Evolutionary conservation across 1,284 basidiomycete species (phyloP).

Genomic region (Moesziomyces aphidis): DNA sequence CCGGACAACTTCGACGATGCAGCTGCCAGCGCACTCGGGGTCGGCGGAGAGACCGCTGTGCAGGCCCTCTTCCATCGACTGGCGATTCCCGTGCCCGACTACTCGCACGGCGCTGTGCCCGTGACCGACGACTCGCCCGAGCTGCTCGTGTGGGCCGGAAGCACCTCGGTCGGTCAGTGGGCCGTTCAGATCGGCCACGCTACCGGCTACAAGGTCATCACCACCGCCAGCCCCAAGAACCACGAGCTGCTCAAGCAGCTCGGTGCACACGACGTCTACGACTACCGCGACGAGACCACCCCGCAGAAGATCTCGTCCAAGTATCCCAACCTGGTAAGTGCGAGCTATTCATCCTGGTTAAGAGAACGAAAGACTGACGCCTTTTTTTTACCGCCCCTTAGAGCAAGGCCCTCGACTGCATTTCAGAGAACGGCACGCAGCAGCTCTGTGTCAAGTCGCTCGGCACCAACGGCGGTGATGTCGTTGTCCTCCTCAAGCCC

Average conservation of each 20-base stretch:
- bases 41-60: conserved; percentile 60
- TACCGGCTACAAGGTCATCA: conserved; percentile 71
- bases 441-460: conserved; percentile 51
- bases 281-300: conserved; percentile 71
- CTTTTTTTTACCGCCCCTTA: neutral
- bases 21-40: conserved; percentile 50
- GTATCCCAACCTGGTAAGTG: conserved; percentile 55
- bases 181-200: conserved; percentile 67
- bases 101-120: conserved; percentile 28
- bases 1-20: conserved; percentile 48
- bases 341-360: neutral
- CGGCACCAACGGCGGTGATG: conserved; percentile 44
- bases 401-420: conserved; percentile 61
- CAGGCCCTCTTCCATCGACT: conserved; percentile 56
- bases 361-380: too few relatives aligned
- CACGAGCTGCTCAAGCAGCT: conserved; percentile 55
- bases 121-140: conserved; percentile 41
- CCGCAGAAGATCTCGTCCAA: conserved; percentile 56
- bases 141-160: conserved; percentile 72
- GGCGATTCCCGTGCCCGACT: conserved; percentile 30
- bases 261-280: conserved; percentile 65
- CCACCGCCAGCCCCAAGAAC: conserved; percentile 69
- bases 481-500: conserved; percentile 58
- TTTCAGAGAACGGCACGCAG: conserved; percentile 61
- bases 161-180: conserved; percentile 72